Evolutionary conservation across 139 green algal species (phyloP), one percentile per base, ranked within the genome.

Genomic region (Coccomyxa sp.): DNA sequence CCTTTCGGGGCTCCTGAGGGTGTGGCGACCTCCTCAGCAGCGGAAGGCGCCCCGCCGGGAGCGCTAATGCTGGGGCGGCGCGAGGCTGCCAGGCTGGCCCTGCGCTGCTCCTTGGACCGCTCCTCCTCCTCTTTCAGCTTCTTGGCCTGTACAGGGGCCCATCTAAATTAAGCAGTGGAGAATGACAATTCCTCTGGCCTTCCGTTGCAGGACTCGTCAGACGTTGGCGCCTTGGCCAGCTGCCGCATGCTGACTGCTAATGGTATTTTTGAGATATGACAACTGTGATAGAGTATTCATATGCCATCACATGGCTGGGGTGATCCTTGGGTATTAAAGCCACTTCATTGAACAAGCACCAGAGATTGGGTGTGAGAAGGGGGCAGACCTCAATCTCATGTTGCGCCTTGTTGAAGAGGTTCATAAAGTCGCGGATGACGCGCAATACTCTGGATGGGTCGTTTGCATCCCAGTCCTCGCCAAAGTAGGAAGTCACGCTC

Each of bases 381-480:
- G 70, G 39, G 44, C 72, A 16, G 64, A 81, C 86, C 81, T 87
- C 82, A 41, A 93, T 82, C 55, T 91, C 77, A 2, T n/a, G 35
- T 36, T 86, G 44, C 18, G 79, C 78, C 64, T 88, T 87, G n/a
- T 90, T 83, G 55, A 92, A 88, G 33, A 91, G 80, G 68, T 70
- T 16, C 64, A 91, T 79, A 80, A 93, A 93, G 81, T 92, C 86
- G 27, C 77, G 74, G 18, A 93, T 82, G 37, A 83, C 78, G 37
- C 82, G 77, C 69, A 93, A 78, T 7, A 90, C 72, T 34, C 74
- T 54, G 35, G 36, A 39, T n/a, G 86, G 82, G 68, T 93, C 89
- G 9, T 78, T 76, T 0, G 58, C 36, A 2, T 82, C 78, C 41
- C 77, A 90, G 7, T 82, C 76, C 78, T 93, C 89, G 27, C 89